Base-by-base conservation (phyloP, 2,329 filamentous ascomycete species). In the Colletotrichum lindemuthianum region DNA sequence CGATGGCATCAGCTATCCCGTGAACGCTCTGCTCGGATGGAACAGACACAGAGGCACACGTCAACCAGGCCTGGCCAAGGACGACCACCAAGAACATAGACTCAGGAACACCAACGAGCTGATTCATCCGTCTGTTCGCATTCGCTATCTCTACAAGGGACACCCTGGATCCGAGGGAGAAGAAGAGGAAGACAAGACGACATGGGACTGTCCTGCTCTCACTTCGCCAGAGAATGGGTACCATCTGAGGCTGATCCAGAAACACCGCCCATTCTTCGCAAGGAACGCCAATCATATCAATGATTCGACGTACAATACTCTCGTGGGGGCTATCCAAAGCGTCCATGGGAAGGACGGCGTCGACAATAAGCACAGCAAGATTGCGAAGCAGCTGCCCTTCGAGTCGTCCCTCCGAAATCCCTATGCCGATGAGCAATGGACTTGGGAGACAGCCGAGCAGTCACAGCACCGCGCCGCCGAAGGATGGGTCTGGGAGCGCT, bases 61-160 rank as follows among this genome's bases (percentile, higher is more conserved):
- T 1, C 72, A 68, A 6, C 73, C 73, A 1, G 72, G 72, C 4
- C 36, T 58, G 3, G 73, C 74, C 53, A 60, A 32, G 9, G 41
- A 57, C 4, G 70, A 72, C 40, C 60, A 63, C 15, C 12, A 36
- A 11, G 12, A 58, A 10, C 12, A 8, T 7, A 6, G 10, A 3
- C 43, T 64, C 3, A 37, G 32, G 24, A 37, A 44, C 24, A 55
- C 75, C 0, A 66, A 71, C n/a, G 74, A 77, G 55, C 67, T 69
- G 8, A 69, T 77, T 3, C 75, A 77, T 54, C 70, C 73, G 8
- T 73, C 68, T 6, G 75, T 76, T 2, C 70, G 75, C 0, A 70
- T 76, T 37, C 69, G 74, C 12, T 74, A 74, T 52, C 72, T 72
- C 6, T 72, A 69, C 50, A 59, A 69, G 7, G 74, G 74, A 0